A percentile compares a stretch with the other conserved stretches of the same genome.
phyloP scores from a whole-genome alignment of 2,329 filamentous ascomycete species.

The Orbilia brochopaga region DNA sequence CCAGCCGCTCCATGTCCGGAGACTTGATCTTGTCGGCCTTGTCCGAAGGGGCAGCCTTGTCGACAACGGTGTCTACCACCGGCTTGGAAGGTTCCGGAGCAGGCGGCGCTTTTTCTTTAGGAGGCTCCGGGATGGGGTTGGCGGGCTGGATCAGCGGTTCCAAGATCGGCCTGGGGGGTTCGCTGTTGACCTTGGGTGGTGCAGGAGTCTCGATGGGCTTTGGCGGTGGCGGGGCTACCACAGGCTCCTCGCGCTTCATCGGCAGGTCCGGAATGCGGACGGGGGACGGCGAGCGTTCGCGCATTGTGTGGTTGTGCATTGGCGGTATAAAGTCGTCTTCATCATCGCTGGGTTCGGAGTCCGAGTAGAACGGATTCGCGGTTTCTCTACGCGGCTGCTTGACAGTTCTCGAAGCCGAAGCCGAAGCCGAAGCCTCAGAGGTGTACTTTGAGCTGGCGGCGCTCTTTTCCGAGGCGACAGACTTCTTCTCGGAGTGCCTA shows the following conservation, averaged over 20 bases:
- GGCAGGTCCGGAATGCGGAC: slow-evolving; percentile 29
- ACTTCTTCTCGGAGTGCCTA: slow-evolving; percentile 32
- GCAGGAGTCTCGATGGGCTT: slow-evolving; percentile 27
- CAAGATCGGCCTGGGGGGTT: slow-evolving; percentile 18
- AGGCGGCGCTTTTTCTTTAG: slow-evolving; percentile 9
- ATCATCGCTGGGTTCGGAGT: slow-evolving; percentile 34
- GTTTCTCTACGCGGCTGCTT: slow-evolving; percentile 25
- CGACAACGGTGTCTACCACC: slow-evolving; percentile 18
- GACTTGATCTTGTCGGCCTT: slow-evolving; percentile 36
- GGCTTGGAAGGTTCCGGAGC: slow-evolving; percentile 36
- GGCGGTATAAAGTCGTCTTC: slow-evolving; percentile 30
- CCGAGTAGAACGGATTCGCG: slow-evolving; percentile 44
- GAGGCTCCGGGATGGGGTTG: slow-evolving; percentile 15
- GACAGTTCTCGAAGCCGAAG: slow-evolving; percentile 13
- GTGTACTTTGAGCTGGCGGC: slow-evolving; percentile 7
- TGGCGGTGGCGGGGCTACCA: slow-evolving; percentile 21
- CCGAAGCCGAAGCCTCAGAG: slow-evolving; percentile 1
- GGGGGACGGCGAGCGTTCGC: slow-evolving; percentile 35
- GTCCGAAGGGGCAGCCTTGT: slow-evolving; percentile 28
- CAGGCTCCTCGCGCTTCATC: slow-evolving; percentile 34
- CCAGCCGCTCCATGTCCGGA: slow-evolving; percentile 17
- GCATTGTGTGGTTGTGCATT: slow-evolving; percentile 17
- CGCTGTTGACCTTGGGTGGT: slow-evolving; percentile 22
- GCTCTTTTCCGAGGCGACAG: slow-evolving; percentile 17
- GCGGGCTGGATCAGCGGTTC: slow-evolving; percentile 4